phyloP scores from a whole-genome alignment of 108 stramenopile species.

The Conticribra guillardii region DNA sequence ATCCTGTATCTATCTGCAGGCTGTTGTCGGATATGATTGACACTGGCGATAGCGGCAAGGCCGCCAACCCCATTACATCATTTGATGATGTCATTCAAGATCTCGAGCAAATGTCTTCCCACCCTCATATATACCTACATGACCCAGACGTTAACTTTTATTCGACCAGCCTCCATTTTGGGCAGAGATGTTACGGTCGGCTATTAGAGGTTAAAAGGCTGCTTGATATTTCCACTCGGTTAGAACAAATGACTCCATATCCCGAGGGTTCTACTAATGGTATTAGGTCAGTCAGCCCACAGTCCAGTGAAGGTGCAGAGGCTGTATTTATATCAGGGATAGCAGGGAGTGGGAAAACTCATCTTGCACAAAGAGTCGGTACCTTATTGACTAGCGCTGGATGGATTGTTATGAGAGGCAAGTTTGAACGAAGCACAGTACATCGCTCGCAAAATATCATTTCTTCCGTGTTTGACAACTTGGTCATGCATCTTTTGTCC shows the following conservation, averaged over 20 bases:
- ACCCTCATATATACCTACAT: constrained; percentile 14
- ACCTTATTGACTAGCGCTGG: constrained; percentile 6
- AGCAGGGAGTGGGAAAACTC: constrained; percentile 18
- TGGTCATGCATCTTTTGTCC: too few species aligned
- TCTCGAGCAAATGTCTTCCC: constrained; percentile 15
- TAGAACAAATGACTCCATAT: not conserved
- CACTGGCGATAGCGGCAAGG: not conserved
- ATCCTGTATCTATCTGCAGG: constrained; percentile 14
- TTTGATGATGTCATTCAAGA: constrained; percentile 17
- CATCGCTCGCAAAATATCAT: too few species aligned
- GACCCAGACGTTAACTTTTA: too few species aligned
- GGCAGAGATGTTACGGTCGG: constrained; percentile 7
- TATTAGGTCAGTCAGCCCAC: too few species aligned
- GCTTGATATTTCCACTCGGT: constrained; percentile 9
- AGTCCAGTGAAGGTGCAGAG: not conserved
- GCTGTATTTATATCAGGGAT: constrained; percentile 10
- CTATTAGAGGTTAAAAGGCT: constrained; percentile 1
- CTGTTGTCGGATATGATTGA: constrained; percentile 23
- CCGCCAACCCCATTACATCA: constrained; percentile 10
- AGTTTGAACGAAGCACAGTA: constrained; percentile 11
- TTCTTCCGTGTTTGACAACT: too few species aligned
- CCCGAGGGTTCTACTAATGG: too few species aligned
- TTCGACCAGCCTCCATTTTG: constrained; percentile 4
- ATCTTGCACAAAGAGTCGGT: constrained; percentile 1
- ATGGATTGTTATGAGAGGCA: constrained; percentile 8